phyloP scores from a whole-genome alignment of 2,329 filamentous ascomycete species.

The Cladosporium sp. region DNA sequence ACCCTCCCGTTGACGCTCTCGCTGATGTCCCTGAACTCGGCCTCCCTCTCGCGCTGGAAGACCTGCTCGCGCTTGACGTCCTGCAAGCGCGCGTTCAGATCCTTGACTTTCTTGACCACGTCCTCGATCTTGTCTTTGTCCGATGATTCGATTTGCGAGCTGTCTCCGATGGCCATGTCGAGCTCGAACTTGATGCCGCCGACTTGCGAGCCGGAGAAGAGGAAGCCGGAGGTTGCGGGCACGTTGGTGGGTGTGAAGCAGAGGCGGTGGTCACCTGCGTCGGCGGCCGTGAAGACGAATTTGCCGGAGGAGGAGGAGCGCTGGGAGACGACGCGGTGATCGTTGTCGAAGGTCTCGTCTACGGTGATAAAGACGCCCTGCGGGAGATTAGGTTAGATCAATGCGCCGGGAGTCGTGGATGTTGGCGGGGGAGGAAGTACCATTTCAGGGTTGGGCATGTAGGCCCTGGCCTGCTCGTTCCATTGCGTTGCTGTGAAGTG shows the following conservation, averaged over 20 bases:
- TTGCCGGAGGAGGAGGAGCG: conserved; percentile 69
- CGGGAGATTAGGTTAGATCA: conserved; percentile 12
- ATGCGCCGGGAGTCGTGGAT: background rate
- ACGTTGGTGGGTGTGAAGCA: conserved; percentile 85
- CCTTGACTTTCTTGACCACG: conserved; percentile 80
- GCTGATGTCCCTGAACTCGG: conserved; percentile 96
- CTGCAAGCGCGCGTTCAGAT: conserved; percentile 78
- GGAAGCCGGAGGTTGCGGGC: conserved; percentile 65
- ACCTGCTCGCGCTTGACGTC: conserved; percentile 93
- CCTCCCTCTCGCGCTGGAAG: conserved; percentile 96
- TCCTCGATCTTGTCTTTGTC: conserved; percentile 92
- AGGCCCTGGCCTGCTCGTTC: conserved; percentile 63
- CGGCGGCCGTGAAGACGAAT: conserved; percentile 93
- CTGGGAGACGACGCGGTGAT: conserved; percentile 92
- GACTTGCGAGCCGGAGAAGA: conserved; percentile 58
- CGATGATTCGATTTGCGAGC: conserved; percentile 84
- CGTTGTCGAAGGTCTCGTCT: conserved; percentile 95
- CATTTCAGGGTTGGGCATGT: conserved; percentile 64
- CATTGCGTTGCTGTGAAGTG: conserved; percentile 85
- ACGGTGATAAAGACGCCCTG: conserved; percentile 81
- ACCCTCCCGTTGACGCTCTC: conserved; percentile 89
- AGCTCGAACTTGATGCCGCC: conserved; percentile 79
- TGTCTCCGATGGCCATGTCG: conserved; percentile 91
- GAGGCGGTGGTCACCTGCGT: conserved; percentile 90
- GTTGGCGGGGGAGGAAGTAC: conserved; percentile 15